These are phyloP conservation scores for Cryptococcus neoformans DNA, from an alignment of 1,284 basidiomycete genomes.

Conservation along the genomic window DNA sequence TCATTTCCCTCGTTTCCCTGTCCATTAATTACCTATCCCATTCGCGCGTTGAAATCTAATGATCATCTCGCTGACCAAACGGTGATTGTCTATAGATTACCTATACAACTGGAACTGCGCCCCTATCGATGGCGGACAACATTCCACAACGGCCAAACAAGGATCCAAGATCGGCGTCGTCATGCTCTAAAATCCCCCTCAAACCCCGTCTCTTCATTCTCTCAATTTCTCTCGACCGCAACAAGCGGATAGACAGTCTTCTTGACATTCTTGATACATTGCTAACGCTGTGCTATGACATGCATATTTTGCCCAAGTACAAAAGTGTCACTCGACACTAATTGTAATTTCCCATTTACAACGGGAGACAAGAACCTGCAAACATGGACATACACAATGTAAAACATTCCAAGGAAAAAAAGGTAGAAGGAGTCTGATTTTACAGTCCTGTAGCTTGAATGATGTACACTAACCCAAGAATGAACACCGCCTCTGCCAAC, in stretches of 20 bases:
- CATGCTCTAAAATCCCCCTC: constrained; percentile 42
- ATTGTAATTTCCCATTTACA: no score
- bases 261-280: no score
- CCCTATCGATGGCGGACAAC: constrained; percentile 61
- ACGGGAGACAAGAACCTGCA: no score
- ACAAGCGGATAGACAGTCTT: no score
- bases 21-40: not conserved
- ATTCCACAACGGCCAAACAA: constrained; percentile 29
- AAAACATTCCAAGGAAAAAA: no score
- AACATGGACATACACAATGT: no score
- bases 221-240: not conserved
- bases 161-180: constrained; percentile 47
- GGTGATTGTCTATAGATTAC: constrained; percentile 57
- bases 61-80: not conserved
- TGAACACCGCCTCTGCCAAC: constrained; percentile 12
- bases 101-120: constrained; percentile 91
- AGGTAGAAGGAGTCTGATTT: no score
- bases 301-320: no score
- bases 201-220: not conserved
- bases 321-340: no score
- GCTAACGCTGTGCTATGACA: no score
- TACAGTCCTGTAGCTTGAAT: constrained; percentile 20
- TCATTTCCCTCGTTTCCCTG: not conserved
- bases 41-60: not conserved
- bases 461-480: constrained; percentile 19